These are phyloP conservation scores for Blastocystis sp. DNA, from an alignment of 352 stramenopile species.

Conservation along the genomic window DNA sequence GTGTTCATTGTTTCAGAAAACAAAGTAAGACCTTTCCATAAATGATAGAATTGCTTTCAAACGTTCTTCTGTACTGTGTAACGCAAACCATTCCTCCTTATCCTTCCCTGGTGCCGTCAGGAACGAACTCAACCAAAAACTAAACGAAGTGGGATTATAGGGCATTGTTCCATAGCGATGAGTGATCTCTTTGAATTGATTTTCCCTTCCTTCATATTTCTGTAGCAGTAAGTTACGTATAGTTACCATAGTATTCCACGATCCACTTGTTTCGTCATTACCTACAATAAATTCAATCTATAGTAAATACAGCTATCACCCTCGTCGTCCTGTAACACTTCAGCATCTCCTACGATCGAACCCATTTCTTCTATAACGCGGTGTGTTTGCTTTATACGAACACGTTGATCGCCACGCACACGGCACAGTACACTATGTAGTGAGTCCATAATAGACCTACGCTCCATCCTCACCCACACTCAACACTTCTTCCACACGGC, in stretches of 20 bases:
- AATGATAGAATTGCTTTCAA: background rate
- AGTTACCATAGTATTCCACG: background rate
- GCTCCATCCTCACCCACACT: conserved; percentile 3
- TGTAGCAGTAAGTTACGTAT: background rate
- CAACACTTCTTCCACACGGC: background rate
- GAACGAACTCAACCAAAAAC: conserved; percentile 4
- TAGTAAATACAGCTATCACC: background rate
- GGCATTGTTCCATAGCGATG: background rate
- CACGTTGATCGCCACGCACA: background rate
- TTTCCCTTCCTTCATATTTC: background rate
- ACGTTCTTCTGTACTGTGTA: conserved; percentile 3
- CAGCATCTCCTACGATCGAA: background rate
- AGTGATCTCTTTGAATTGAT: background rate
- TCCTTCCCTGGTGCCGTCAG: background rate
- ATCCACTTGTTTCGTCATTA: background rate
- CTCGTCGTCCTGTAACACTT: background rate
- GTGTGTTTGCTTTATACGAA: background rate
- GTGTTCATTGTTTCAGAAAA: conserved; percentile 99
- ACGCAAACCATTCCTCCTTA: conserved; percentile 2
- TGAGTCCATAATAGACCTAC: background rate
- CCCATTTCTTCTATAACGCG: conserved; percentile 12
- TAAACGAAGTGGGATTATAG: conserved; percentile 5
- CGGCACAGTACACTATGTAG: background rate
- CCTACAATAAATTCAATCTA: background rate
- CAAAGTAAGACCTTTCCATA: conserved; percentile 66